Percentiles rank a stretch among this genome's conserved stretches.
These are phyloP conservation scores for Chamaenerion angustifolium DNA, from an alignment of 345 rosid genomes.

Conservation along the genomic window DNA sequence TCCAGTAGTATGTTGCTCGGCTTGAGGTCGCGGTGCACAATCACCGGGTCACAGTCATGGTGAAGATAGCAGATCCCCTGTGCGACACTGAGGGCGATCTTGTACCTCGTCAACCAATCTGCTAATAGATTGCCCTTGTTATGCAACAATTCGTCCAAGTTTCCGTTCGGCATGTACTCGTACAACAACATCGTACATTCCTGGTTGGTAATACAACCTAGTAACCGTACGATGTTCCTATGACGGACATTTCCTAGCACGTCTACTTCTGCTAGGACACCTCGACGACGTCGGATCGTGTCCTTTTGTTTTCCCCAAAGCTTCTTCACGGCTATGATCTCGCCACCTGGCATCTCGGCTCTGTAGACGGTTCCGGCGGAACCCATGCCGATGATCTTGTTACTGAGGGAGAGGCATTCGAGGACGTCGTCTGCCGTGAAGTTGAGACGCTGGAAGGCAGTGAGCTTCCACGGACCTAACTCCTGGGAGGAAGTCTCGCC, in stretches of 20 bases:
- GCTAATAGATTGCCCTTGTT: constrained; percentile 57
- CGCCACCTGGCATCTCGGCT: constrained; percentile 93
- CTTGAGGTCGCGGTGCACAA: constrained; percentile 91
- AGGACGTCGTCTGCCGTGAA: constrained; percentile 83
- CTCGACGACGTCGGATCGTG: constrained; percentile 54
- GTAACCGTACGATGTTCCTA: constrained; percentile 76
- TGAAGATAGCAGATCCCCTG: constrained; percentile 98
- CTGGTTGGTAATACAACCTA: constrained; percentile 83
- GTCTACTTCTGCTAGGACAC: constrained; percentile 85
- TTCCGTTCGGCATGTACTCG: constrained; percentile 96
- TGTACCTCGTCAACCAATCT: constrained; percentile 74
- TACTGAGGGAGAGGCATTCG: constrained; percentile 56
- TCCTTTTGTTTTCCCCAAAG: constrained; percentile 85
- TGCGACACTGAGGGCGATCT: constrained; percentile 91
- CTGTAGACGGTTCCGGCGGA: constrained; percentile 84
- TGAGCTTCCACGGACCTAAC: constrained; percentile 79
- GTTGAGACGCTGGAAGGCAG: constrained; percentile 80
- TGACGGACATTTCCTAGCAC: constrained; percentile 83
- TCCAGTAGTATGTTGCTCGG: constrained; percentile 85
- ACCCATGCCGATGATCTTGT: constrained; percentile 91
- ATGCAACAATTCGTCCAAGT: constrained; percentile 69
- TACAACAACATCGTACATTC: constrained; percentile 89
- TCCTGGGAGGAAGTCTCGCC: constrained; percentile 20
- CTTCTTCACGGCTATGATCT: constrained; percentile 89
- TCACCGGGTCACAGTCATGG: constrained; percentile 95